Base-by-base conservation (phyloP, 306 rosid species). In the Macrotyloma uniflorum region DNA sequence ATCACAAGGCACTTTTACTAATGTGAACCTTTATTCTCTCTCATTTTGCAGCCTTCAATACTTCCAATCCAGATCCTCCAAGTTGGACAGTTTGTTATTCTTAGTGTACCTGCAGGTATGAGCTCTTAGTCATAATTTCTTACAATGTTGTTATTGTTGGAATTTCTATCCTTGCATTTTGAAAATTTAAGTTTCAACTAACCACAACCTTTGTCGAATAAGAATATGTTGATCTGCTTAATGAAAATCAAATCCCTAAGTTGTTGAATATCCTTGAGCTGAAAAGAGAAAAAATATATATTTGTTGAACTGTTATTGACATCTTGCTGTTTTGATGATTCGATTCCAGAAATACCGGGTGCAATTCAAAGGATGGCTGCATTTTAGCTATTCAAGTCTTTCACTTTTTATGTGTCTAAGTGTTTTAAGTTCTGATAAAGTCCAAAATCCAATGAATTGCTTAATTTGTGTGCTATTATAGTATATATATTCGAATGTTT, bases 81-180 rank as follows among this genome's bases (percentile, higher is more conserved):
- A 76, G 78, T 95, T 55, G 98, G 98, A 81, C 93, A 91, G 90
- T 83, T 95, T 38, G 88, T 88, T 58, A 91, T 95, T 87, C 97
- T 95, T 53, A 88, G 92, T 79, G 98, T 89, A 72, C 98, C 98
- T 23, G 98, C 90, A 92, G 98, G 98, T 95, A 87, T 71, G 67
- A 46, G 19, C 58, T 76, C 54, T 66, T 65, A 49, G 35, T 42
- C 62, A 54, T 70, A 47, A 40, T 62, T 65, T 69, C 73, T 26
- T 8, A 35, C 35, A 53, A 62, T 50, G 54, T 10, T 40, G 33
- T 11, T 62, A 33, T 54, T 22, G 40, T 78, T 67, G 46, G 11
- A 78, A 67, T 72, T 85, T 72, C 59, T 13, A 33, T 81, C 40
- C 23, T 53, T 49, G 23, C 38, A 45, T 35, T 38, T 49, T 59